phyloP scores from a whole-genome alignment of 2,329 filamentous ascomycete genomes.

The Beauveria sp. region DNA sequence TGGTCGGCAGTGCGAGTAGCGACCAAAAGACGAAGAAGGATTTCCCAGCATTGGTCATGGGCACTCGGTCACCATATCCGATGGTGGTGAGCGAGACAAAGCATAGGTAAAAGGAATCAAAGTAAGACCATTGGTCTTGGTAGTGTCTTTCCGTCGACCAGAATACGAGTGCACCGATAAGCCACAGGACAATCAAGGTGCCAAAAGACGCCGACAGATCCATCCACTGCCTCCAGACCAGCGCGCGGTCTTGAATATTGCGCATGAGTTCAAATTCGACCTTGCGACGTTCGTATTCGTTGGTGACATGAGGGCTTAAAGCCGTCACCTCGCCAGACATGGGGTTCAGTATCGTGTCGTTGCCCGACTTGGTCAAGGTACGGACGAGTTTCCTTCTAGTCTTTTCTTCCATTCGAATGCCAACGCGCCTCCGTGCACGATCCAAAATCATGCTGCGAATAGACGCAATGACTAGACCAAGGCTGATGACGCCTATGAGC shows the following conservation, averaged over 20 bases:
- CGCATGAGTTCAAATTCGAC: conserved; percentile 77
- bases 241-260: conserved; percentile 61
- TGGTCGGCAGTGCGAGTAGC: conserved; percentile 75
- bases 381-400: conserved; percentile 43
- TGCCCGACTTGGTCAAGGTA: conserved; percentile 36
- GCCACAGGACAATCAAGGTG: conserved; percentile 70
- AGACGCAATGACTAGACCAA: conserved; percentile 75
- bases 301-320: conserved; percentile 13
- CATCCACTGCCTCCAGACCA: conserved; percentile 63
- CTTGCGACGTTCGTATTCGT: conserved; percentile 54
- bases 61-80: conserved; percentile 76
- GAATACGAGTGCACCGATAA: conserved; percentile 71
- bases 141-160: conserved; percentile 42
- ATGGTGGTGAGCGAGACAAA: conserved; percentile 80
- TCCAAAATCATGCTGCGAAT: conserved; percentile 62
- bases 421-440: conserved; percentile 45
- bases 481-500: conserved; percentile 72
- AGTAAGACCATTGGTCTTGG: conserved; percentile 60
- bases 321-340: conserved; percentile 21
- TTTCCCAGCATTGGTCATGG: conserved; percentile 68
- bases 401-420: conserved; percentile 53
- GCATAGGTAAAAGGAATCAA: conserved; percentile 75
- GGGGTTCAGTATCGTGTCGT: conserved; percentile 43
- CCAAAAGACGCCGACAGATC: conserved; percentile 60
- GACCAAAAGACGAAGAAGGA: conserved; percentile 94